Conservation (phyloP, 2,329 filamentous ascomycete species). For the Knoxdaviesia proteae region DNA sequence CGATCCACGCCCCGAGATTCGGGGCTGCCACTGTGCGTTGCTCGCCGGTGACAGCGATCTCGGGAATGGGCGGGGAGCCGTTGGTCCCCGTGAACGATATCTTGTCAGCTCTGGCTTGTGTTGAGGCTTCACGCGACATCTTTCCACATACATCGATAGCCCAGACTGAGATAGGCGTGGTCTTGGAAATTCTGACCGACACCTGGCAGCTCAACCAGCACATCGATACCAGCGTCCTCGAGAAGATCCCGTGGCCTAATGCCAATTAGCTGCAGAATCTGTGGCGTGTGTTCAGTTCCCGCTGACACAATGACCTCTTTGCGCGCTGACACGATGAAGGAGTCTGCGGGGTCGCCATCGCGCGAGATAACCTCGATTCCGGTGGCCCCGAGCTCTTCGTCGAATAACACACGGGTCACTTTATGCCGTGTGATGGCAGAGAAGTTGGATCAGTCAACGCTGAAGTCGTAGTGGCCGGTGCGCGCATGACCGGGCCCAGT, state of each 20-base stretch:
- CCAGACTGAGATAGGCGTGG: conserved; percentile 11
- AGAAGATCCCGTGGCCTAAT: conserved; percentile 18
- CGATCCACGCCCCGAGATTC: conserved; percentile 8
- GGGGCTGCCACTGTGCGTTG: conserved; percentile 3
- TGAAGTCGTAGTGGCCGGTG: conserved; percentile 10
- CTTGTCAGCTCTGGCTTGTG: neutral
- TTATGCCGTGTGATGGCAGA: conserved; percentile 10
- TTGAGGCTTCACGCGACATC: neutral
- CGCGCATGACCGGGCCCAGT: conserved; percentile 8
- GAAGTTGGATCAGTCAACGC: conserved; percentile 6
- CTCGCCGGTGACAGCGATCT: conserved; percentile 1
- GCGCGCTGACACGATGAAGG: conserved; percentile 7
- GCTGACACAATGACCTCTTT: conserved; percentile 18
- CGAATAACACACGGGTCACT: conserved; percentile 17
- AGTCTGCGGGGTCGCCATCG: conserved; percentile 3
- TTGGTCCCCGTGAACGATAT: conserved; percentile 1
- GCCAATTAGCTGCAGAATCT: conserved; percentile 22
- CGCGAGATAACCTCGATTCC: conserved; percentile 8
- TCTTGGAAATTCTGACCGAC: conserved; percentile 23
- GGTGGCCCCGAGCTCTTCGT: conserved; percentile 11
- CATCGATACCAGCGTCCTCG: conserved; percentile 13
- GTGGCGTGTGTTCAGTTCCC: conserved; percentile 15
- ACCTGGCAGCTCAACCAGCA: conserved; percentile 18
- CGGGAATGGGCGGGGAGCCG: neutral
- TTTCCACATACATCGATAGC: conserved; percentile 5